Evolutionary conservation across 2,329 filamentous ascomycete genomes (phyloP).

Genomic region (Sclerotinia sclerotiorum): DNA sequence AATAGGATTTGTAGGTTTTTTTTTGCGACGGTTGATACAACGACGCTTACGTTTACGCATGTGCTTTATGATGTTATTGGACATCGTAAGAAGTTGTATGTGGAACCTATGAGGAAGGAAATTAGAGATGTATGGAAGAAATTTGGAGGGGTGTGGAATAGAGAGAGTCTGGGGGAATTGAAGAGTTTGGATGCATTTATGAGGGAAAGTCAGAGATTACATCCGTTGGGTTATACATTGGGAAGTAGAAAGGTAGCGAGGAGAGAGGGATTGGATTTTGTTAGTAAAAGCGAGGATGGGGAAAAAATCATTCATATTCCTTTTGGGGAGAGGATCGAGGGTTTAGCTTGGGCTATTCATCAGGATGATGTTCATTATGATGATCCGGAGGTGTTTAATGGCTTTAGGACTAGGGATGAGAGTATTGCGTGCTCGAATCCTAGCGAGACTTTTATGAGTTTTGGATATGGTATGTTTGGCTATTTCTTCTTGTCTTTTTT

Average conservation of each 20-base stretch:
- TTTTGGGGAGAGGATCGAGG: conserved; percentile 7
- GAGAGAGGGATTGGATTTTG: neutral
- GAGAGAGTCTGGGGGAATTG: conserved; percentile 12
- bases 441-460: conserved; percentile 16
- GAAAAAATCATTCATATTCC: conserved; percentile 2
- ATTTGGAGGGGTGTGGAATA: conserved; percentile 6
- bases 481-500: neutral
- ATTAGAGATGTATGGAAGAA: conserved; percentile 8
- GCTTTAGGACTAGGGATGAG: conserved; percentile 8
- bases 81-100: conserved; percentile 1
- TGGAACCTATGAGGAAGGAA: conserved; percentile 7
- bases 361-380: conserved; percentile 12
- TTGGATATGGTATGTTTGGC: conserved; percentile 16
- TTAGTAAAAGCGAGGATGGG: neutral
- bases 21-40: conserved; percentile 19
- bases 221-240: conserved; percentile 18
- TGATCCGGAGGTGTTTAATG: conserved; percentile 8
- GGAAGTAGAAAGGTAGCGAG: conserved; percentile 17
- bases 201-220: conserved; percentile 19
- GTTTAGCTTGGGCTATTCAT: conserved; percentile 10
- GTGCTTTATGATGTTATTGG: conserved; percentile 19
- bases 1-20: conserved; percentile 5
- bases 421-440: conserved; percentile 6
- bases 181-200: conserved; percentile 10
- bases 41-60: conserved; percentile 16